These are phyloP conservation scores for Berberis vulgaris DNA, from an alignment of 164 flowering plant genomes.

Conservation along the genomic window DNA sequence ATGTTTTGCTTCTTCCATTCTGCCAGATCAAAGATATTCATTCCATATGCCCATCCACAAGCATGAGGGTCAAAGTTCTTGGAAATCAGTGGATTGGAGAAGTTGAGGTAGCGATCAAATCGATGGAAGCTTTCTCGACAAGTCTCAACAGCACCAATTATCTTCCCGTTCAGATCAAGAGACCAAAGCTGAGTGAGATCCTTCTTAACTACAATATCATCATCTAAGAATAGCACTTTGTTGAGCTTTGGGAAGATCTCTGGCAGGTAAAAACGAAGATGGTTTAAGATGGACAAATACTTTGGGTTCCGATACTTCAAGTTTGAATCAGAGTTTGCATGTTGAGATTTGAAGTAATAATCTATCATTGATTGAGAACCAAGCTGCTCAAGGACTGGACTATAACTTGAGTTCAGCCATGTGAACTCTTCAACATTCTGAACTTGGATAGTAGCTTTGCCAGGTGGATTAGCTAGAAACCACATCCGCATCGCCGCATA, in stretches of 20 bases:
- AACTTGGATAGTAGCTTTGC: slow-evolving; percentile 69
- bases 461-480: slow-evolving; percentile 78
- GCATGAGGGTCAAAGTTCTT: slow-evolving; percentile 70
- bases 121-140: slow-evolving; percentile 79
- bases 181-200: slow-evolving; percentile 82
- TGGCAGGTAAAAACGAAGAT: slow-evolving; percentile 92
- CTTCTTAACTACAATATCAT: slow-evolving; percentile 85
- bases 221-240: slow-evolving; percentile 87
- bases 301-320: slow-evolving; percentile 89
- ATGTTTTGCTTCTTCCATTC: slow-evolving; percentile 71
- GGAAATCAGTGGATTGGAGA: slow-evolving; percentile 73
- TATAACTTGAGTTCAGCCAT: slow-evolving; percentile 87
- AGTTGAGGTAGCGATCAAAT: slow-evolving; percentile 71
- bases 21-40: slow-evolving; percentile 76
- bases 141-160: slow-evolving; percentile 88
- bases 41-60: slow-evolving; percentile 95
- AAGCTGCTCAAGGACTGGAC: slow-evolving; percentile 84
- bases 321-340: slow-evolving; percentile 68
- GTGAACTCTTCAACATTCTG: slow-evolving; percentile 83
- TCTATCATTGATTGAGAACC: slow-evolving; percentile 72
- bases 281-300: slow-evolving; percentile 85
- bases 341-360: slow-evolving; percentile 75
- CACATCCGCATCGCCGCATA: slow-evolving; percentile 94
- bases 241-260: slow-evolving; percentile 84
- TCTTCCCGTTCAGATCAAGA: slow-evolving; percentile 73